Evolutionary conservation across 345 rosid genomes (phyloP), one percentile per base, ranked within the genome.

Genomic region (Litchi chinensis): DNA sequence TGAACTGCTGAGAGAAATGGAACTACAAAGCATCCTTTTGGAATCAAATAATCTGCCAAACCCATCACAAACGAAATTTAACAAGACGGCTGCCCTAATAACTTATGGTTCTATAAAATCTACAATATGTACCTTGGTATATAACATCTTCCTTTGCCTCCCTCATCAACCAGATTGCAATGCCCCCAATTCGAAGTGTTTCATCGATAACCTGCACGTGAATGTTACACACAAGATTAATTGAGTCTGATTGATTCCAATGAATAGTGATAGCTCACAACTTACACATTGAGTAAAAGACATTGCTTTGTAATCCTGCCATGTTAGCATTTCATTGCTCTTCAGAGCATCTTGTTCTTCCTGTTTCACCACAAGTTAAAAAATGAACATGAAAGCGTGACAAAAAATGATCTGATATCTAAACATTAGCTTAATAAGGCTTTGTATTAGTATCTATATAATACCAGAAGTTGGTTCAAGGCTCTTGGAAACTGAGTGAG

Each of bases 101-200:
- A 50, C 5, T 50, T 50, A 50, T 3, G 5, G 0, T 11, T 11
- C 37, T 5, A 21, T 24, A 40, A 59, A 57, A 10, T n/a, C 5
- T 40, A 18, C 41, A 22, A 50, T 43, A 39, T 2, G 13, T 37
- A 57, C 97, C 97, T 87, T 91, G 87, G 73, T 89, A 94, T 46
- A 78, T 44, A 16, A 94, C 93, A 76, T 94, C 96, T 84, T 89
- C 92, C 77, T 85, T 93, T 1, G 98, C 92, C 83, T 91, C 94
- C 82, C 98, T 94, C 91, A 94, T 87, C 54, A 94, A 71, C 98
- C 98, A 94, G 37, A 94, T 94, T 8, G 98, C 97, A 39, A 94
- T 94, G 11, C 98, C 98, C 1, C 95, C 97, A 11, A 93, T 88
- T 21, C 98, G 84, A 41, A 94, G 93, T 3, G 98, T 90, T 82